Evolutionary conservation across 352 stramenopile species (phyloP).

Genomic region (Globisporangium yorkense): DNA sequence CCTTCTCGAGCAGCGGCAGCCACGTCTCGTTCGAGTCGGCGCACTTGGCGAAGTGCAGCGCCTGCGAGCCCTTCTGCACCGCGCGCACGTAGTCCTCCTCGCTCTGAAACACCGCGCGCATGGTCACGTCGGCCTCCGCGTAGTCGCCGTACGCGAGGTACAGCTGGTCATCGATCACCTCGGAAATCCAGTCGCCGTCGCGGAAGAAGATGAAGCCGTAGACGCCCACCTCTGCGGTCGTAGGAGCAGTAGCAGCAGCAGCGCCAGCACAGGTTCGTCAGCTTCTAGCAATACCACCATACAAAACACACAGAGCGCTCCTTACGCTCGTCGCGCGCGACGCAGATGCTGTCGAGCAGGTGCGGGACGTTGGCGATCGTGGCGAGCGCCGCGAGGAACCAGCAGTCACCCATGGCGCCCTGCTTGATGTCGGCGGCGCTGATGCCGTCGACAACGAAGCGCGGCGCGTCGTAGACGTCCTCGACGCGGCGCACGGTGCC

Average conservation of each 20-base stretch:
- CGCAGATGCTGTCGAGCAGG: slow-evolving; percentile 60
- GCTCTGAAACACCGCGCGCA: slow-evolving; percentile 19
- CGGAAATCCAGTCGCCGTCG: slow-evolving; percentile 40
- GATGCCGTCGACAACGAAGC: slow-evolving; percentile 48
- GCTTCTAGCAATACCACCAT: not conserved
- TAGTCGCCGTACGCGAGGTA: slow-evolving; percentile 25
- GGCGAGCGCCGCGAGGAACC: slow-evolving; percentile 70
- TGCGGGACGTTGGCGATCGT: slow-evolving; percentile 61
- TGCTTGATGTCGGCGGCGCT: slow-evolving; percentile 67
- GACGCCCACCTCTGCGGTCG: slow-evolving; percentile 24
- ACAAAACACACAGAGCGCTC: not conserved
- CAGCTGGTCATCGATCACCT: slow-evolving; percentile 41
- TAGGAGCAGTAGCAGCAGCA: too few relatives aligned
- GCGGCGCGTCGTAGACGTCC: slow-evolving; percentile 31
- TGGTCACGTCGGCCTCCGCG: slow-evolving; percentile 12
- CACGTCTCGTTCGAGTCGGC: slow-evolving; percentile 66
- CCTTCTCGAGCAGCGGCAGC: slow-evolving; percentile 84
- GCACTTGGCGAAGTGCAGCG: slow-evolving; percentile 34
- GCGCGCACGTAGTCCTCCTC: slow-evolving; percentile 22
- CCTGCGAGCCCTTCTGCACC: slow-evolving; percentile 27
- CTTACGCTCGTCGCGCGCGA: slow-evolving; percentile 32
- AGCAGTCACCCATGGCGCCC: slow-evolving; percentile 72
- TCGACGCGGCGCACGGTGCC: slow-evolving; percentile 22
- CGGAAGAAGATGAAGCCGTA: slow-evolving; percentile 53
- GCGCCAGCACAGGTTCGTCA: not conserved